A percentile compares a stretch with the other conserved stretches of the same genome.
Evolutionary conservation across 2,329 filamentous ascomycete genomes (phyloP).

Genomic region (Cyphellophora attinorum): DNA sequence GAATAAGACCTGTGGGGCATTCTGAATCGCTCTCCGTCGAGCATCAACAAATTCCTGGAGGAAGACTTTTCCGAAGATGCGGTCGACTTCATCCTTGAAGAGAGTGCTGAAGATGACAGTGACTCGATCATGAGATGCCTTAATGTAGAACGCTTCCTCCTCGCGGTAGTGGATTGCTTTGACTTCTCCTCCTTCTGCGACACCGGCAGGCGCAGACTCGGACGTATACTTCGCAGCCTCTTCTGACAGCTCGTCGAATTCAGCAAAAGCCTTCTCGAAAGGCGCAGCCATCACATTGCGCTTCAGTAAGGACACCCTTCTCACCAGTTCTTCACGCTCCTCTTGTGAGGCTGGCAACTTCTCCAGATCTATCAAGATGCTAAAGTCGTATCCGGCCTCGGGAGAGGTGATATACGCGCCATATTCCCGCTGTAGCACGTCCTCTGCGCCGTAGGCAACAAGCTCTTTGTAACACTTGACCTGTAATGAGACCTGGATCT

Average conservation of each 20-base stretch:
- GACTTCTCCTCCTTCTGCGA: conserved; percentile 80
- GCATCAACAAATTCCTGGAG: conserved; percentile 98
- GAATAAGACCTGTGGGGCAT: conserved; percentile 95
- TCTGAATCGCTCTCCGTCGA: conserved; percentile 87
- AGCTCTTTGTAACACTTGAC: conserved; percentile 94
- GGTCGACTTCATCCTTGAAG: conserved; percentile 94
- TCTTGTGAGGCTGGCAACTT: conserved; percentile 76
- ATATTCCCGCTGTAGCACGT: conserved; percentile 90
- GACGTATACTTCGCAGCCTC: conserved; percentile 87
- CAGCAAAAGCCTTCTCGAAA: conserved; percentile 92
- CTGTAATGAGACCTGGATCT: conserved; percentile 88
- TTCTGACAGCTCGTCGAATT: conserved; percentile 77
- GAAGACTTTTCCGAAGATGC: conserved; percentile 96
- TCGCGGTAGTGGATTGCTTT: conserved; percentile 98
- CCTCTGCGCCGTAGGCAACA: conserved; percentile 82
- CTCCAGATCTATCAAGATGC: conserved; percentile 79
- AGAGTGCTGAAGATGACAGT: conserved; percentile 99
- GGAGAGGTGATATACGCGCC: conserved; percentile 79
- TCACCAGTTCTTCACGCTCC: conserved; percentile 74
- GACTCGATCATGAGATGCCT: conserved; percentile 92
- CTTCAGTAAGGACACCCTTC: conserved; percentile 83
- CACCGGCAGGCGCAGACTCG: conserved; percentile 84
- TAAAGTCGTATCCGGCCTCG: conserved; percentile 93
- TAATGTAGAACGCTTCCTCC: conserved; percentile 97
- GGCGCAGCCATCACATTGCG: conserved; percentile 98